Percentiles rank a stretch among this genome's conserved stretches.
Evolutionary conservation across 148 eudicot genomes (phyloP).

Genomic region (Chenopodium formosanum): DNA sequence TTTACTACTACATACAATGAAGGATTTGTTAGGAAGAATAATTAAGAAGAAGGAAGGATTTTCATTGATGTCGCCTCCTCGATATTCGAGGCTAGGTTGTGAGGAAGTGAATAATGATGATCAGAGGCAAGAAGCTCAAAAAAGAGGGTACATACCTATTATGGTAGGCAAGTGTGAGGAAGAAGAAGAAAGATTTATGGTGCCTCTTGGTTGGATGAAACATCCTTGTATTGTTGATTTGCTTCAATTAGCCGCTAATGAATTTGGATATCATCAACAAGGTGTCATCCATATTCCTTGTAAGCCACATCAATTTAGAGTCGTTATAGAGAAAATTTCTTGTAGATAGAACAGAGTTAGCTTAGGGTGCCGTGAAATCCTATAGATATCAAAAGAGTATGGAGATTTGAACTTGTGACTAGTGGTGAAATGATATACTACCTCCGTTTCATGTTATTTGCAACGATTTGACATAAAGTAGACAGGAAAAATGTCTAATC

Average conservation of each 20-base stretch:
- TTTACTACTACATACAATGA: no score
- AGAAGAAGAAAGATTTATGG: slow-evolving; percentile 27
- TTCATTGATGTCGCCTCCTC: not conserved
- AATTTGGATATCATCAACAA: slow-evolving; percentile 24
- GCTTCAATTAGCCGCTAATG: slow-evolving; percentile 16
- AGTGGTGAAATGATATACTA: no score
- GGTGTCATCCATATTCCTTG: slow-evolving; percentile 25
- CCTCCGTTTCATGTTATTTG: no score
- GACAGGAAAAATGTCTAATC: no score
- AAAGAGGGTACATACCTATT: slow-evolving; percentile 21
- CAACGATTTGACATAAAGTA: no score
- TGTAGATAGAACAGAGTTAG: not conserved
- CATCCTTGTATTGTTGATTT: slow-evolving; percentile 17
- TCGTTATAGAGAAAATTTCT: slow-evolving; percentile 2
- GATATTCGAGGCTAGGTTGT: slow-evolving; percentile 10
- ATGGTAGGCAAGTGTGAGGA: slow-evolving; percentile 20
- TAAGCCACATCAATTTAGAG: slow-evolving; percentile 14
- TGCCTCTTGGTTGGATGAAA: slow-evolving; percentile 21
- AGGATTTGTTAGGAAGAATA: no score
- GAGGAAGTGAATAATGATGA: no score
- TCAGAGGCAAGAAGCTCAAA: no score
- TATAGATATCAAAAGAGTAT: no score
- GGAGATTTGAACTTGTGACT: no score
- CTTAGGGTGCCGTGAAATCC: not conserved
- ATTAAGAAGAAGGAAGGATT: not conserved